phyloP scores from a whole-genome alignment of 1,284 basidiomycete species.

The Marasmius sp. region DNA sequence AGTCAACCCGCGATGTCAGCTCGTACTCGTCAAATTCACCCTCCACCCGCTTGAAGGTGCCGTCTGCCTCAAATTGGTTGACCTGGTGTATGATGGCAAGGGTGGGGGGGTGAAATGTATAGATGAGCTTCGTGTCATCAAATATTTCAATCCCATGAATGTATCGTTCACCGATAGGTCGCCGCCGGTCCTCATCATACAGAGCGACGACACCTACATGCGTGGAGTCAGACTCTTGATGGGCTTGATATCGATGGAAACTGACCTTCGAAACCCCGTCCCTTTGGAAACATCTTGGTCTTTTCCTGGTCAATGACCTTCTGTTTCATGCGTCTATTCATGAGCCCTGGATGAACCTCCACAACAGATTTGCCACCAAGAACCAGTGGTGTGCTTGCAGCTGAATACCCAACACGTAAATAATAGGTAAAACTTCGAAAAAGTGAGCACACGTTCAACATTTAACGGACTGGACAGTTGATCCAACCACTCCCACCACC shows the following conservation, averaged over 20 bases:
- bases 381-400: not conserved
- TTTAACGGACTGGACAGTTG: not conserved
- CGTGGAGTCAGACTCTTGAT: not conserved
- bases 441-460: not conserved
- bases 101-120: not conserved
- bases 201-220: conserved; percentile 2
- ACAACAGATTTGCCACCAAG: not conserved
- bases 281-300: not conserved
- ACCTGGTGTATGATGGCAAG: not conserved
- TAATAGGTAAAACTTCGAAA: not conserved
- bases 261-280: not conserved
- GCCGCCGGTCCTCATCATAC: not conserved
- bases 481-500: not conserved
- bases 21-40: conserved; percentile 5
- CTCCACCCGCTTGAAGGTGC: conserved; percentile 3
- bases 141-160: conserved; percentile 1
- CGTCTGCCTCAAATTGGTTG: conserved; percentile 1
- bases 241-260: not conserved
- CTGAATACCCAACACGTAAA: not conserved
- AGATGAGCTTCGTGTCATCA: not conserved
- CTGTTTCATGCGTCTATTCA: not conserved
- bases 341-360: not conserved
- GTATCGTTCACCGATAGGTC: not conserved
- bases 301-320: not conserved
- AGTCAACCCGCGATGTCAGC: conserved; percentile 2